These are phyloP conservation scores for Rhizomucor pusillus DNA, from an alignment of 371 early-diverging fungal genomes.

Conservation along the genomic window DNA sequence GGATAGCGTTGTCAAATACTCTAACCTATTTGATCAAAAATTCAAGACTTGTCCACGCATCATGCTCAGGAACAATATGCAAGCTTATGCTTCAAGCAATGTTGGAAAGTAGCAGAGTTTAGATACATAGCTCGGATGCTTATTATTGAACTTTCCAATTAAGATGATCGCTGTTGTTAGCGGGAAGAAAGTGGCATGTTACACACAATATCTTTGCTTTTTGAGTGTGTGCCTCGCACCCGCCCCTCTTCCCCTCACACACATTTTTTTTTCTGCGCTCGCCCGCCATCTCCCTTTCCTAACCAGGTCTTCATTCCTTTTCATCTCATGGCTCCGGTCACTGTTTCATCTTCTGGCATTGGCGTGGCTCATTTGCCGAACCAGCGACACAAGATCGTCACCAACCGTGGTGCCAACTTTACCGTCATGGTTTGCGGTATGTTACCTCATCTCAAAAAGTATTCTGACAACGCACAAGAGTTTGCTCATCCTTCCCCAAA, in stretches of 20 bases:
- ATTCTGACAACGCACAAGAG: not conserved
- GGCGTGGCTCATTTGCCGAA: conserved; percentile 98
- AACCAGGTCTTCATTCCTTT: conserved; percentile 21
- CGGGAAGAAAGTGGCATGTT: too few species aligned
- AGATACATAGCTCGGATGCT: too few species aligned
- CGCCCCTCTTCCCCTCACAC: not conserved
- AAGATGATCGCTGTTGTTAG: too few species aligned
- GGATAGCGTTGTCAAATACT: too few species aligned
- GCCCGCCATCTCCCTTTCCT: conserved; percentile 18
- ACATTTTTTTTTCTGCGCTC: conserved; percentile 9
- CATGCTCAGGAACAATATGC: too few species aligned
- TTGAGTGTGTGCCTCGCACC: too few species aligned
- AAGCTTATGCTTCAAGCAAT: too few species aligned
- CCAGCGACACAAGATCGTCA: conserved; percentile 94
- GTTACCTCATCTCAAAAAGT: conserved; percentile 11
- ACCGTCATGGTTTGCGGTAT: conserved; percentile 96
- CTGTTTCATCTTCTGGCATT: conserved; percentile 64
- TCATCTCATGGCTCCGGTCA: conserved; percentile 46
- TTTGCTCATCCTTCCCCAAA: not conserved
- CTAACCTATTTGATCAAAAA: too few species aligned
- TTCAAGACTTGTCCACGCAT: too few species aligned
- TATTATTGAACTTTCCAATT: too few species aligned
- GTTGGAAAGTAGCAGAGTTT: too few species aligned
- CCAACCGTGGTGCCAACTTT: conserved; percentile 88
- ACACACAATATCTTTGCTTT: too few species aligned